A percentile compares a stretch with the other conserved stretches of the same genome.
Conservation (phyloP, 2,329 filamentous ascomycete genomes). For the Penicillium sp. region DNA sequence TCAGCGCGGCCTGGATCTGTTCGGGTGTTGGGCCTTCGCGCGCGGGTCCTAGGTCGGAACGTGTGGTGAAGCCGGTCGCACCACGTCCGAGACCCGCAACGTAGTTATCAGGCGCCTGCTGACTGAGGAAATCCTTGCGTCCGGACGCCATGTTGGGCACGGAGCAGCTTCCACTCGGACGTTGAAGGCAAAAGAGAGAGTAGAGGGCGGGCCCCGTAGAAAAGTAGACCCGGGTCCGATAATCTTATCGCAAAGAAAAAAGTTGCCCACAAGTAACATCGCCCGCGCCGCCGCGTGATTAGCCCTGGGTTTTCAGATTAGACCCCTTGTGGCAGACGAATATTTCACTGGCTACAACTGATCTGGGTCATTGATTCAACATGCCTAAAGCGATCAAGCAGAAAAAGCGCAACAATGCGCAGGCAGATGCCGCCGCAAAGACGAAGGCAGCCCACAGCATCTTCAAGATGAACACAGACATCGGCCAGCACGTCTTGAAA, state of each 20-base stretch:
- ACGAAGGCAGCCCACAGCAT: conserved; percentile 67
- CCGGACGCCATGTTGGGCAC: conserved; percentile 53
- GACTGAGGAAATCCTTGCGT: conserved; percentile 81
- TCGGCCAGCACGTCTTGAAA: conserved; percentile 89
- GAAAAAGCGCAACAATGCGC: conserved; percentile 53
- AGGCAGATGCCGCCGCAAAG: conserved; percentile 47
- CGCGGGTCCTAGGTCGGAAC: conserved; percentile 92
- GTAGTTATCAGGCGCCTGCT: conserved; percentile 81
- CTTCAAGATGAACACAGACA: conserved; percentile 95
- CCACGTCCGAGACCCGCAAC: conserved; percentile 96
- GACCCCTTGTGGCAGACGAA: no score
- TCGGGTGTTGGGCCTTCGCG: conserved; percentile 94
- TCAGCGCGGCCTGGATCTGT: conserved; percentile 96
- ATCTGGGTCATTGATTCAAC: conserved; percentile 16
- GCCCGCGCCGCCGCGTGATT: not conserved
- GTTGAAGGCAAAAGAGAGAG: conserved; percentile 7
- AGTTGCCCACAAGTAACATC: conserved; percentile 19
- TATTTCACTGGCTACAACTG: no score
- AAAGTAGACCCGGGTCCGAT: conserved; percentile 22
- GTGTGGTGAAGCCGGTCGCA: conserved; percentile 95
- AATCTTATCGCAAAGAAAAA: conserved; percentile 31
- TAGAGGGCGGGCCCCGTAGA: conserved; percentile 11
- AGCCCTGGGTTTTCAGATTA: not conserved
- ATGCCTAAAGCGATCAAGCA: conserved; percentile 56
- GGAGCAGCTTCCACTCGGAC: conserved; percentile 4